Evolutionary conservation across 305 asterid species (phyloP), one percentile per base, ranked within the genome.

Genomic region (Fraxinus latifolia): DNA sequence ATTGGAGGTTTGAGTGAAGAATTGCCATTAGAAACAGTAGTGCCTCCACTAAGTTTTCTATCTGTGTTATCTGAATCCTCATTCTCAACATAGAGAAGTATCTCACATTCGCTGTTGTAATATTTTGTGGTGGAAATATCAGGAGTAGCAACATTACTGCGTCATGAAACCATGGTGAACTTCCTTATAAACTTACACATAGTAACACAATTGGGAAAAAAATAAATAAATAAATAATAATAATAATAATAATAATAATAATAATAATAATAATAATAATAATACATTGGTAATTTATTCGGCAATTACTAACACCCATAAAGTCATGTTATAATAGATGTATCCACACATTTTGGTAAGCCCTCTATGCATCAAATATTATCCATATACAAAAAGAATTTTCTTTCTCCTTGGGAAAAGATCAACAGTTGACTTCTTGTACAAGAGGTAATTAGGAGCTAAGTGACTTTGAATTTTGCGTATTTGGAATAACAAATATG

Each of bases 1-100:
- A 79, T 85, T 85, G 91, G 90, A 47, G 91, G 91, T 90, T 87
- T 88, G 81, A 82, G 88, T 86, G 88, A 88, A 84, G 90, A 87
- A 88, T 82, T 86, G 42, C 85, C 86, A 83, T 86, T 81, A 67
- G 82, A 81, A 68, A 83, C 82, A 79, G 83, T 78, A 82, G 83
- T 85, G 67, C 87, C 87, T 74, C 87, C 90, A 77, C 76, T 77
- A 17, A 87, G 80, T 87, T 89, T 90, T 83, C 88, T 87, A 75
- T 91, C 92, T 3, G 88, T 81, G 74, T 82, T 84, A 81, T 87
- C 93, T 25, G 92, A 90, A 85, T 89, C 93, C 76, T 82, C 89
- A 79, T 84, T 82, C 85, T 88, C 96, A 84, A 86, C 89, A 39
- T 73, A 89, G 53, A 84, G 87, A 80, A 85, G 91, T 87, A 83